Evolutionary conservation across 140 eudicot genomes (phyloP).

Genomic region (Bidens hawaiensis): DNA sequence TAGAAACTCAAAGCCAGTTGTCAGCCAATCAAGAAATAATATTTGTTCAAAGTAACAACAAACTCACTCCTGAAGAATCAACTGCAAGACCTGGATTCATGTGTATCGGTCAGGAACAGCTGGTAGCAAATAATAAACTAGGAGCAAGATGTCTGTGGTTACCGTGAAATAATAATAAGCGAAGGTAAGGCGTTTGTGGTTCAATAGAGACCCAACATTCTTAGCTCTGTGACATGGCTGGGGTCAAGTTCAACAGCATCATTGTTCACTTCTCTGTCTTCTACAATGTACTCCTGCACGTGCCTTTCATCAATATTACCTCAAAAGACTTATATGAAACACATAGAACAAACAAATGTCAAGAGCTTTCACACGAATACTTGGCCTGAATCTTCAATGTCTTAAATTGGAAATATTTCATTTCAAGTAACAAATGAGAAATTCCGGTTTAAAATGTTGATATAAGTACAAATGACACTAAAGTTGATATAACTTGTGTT

Average conservation of each 20-base stretch:
- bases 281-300: slow-evolving; percentile 79
- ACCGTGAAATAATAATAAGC: no score
- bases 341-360: background rate
- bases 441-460: no score
- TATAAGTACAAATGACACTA: no score
- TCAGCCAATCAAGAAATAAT: background rate
- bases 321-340: background rate
- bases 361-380: no score
- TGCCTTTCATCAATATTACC: slow-evolving; percentile 8
- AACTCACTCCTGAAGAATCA: slow-evolving; percentile 12
- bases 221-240: slow-evolving; percentile 83
- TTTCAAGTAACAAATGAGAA: no score
- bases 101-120: background rate
- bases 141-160: no score
- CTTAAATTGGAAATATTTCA: no score
- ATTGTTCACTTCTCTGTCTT: slow-evolving; percentile 72
- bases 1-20: background rate
- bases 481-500: no score
- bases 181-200: background rate
- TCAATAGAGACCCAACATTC: slow-evolving; percentile 73
- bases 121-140: background rate
- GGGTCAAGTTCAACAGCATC: slow-evolving; percentile 69
- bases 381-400: no score
- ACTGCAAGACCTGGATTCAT: slow-evolving; percentile 1
- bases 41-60: background rate